phyloP scores from a whole-genome alignment of 257 asterid species.

The Solanum medicagineum region DNA sequence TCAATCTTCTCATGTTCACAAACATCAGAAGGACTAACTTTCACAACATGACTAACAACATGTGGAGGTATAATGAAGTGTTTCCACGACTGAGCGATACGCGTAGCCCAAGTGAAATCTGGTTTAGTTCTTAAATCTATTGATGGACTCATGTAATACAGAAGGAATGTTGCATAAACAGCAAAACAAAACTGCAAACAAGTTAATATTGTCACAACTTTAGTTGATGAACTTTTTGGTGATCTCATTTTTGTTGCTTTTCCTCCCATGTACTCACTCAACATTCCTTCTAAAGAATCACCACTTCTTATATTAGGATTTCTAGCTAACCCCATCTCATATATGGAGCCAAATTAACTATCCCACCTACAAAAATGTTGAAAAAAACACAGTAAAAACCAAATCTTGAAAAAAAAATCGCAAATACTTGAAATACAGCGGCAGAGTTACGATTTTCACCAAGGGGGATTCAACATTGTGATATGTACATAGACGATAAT shows the following conservation, averaged over 20 bases:
- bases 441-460: neutral
- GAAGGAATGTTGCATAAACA: slow-evolving; percentile 71
- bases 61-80: slow-evolving; percentile 44
- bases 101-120: slow-evolving; percentile 65
- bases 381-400: neutral
- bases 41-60: slow-evolving; percentile 23
- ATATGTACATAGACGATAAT: neutral
- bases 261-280: slow-evolving; percentile 59
- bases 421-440: neutral
- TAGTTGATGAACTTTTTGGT: slow-evolving; percentile 27
- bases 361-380: neutral
- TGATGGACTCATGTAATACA: slow-evolving; percentile 71
- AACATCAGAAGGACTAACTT: slow-evolving; percentile 23
- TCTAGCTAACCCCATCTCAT: slow-evolving; percentile 28
- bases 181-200: slow-evolving; percentile 79
- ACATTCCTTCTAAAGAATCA: slow-evolving; percentile 70
- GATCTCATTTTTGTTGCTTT: slow-evolving; percentile 17
- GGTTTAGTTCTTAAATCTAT: slow-evolving; percentile 54
- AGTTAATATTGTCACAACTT: slow-evolving; percentile 52
- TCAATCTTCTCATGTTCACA: slow-evolving; percentile 74
- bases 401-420: neutral
- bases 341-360: neutral
- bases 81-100: slow-evolving; percentile 60
- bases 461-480: neutral
- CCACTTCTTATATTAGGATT: slow-evolving; percentile 34